phyloP scores from a whole-genome alignment of 2,329 filamentous ascomycete species.

The Colletotrichum truncatum region DNA sequence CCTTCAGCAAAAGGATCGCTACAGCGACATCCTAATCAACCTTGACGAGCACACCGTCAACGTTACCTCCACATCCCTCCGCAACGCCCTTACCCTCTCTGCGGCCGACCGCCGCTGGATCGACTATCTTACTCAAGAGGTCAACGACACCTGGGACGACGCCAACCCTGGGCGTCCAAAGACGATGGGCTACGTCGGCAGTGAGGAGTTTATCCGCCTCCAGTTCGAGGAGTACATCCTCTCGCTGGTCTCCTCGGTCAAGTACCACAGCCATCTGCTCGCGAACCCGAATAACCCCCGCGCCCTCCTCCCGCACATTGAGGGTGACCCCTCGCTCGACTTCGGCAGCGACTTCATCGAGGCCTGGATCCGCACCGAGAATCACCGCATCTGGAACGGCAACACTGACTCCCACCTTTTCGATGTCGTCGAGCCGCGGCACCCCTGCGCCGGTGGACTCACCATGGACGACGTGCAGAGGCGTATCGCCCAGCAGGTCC shows the following conservation, averaged over 20 bases:
- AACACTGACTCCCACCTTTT: constrained; percentile 89
- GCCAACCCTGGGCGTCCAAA: constrained; percentile 89
- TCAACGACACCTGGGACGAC: constrained; percentile 97
- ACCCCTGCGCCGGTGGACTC: constrained; percentile 91
- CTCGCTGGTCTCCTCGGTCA: constrained; percentile 85
- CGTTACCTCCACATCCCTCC: constrained; percentile 82
- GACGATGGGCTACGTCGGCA: constrained; percentile 92
- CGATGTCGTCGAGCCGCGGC: constrained; percentile 90
- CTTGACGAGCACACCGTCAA: constrained; percentile 89
- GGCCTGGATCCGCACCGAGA: constrained; percentile 88
- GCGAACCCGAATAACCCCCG: constrained; percentile 65
- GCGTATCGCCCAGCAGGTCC: constrained; percentile 88
- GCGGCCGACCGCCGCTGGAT: constrained; percentile 95
- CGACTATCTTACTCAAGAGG: constrained; percentile 90
- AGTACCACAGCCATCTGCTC: constrained; percentile 80
- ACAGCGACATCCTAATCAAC: constrained; percentile 96
- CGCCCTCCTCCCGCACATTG: constrained; percentile 70
- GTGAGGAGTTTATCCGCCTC: constrained; percentile 95
- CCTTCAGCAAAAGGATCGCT: constrained; percentile 92
- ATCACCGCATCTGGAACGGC: constrained; percentile 87
- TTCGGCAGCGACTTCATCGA: constrained; percentile 87
- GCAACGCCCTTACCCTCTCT: constrained; percentile 79
- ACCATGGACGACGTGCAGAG: constrained; percentile 95
- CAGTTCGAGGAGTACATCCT: constrained; percentile 98
- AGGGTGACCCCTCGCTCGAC: constrained; percentile 86